A percentile compares a stretch with the other conserved stretches of the same genome.
phyloP scores from a whole-genome alignment of 2,329 filamentous ascomycete species.

The Talaromyces atroroseus region DNA sequence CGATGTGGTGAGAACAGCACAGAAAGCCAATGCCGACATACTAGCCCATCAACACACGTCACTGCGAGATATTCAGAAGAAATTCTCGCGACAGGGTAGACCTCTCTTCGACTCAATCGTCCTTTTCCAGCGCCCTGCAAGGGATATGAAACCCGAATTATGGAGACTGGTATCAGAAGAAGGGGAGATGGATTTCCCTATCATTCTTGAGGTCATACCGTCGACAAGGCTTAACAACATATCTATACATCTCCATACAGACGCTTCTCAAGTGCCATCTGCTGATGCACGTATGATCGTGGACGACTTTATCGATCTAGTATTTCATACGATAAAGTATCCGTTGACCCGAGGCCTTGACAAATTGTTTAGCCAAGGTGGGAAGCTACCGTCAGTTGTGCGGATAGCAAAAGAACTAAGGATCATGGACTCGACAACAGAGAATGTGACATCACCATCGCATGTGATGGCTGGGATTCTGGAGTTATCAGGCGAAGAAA shows the following conservation, averaged over 20 bases:
- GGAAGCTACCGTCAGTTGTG: slow-evolving; percentile 25
- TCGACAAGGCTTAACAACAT: slow-evolving; percentile 49
- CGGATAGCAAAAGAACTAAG: slow-evolving; percentile 11
- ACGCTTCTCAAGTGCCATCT: slow-evolving; percentile 29
- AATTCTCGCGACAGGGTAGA: slow-evolving; percentile 40
- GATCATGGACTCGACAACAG: not conserved
- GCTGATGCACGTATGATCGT: slow-evolving; percentile 22
- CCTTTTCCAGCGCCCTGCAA: slow-evolving; percentile 63
- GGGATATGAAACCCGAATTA: slow-evolving; percentile 41
- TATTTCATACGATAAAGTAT: slow-evolving; percentile 31
- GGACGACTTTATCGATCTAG: slow-evolving; percentile 25
- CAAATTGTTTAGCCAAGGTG: slow-evolving; percentile 13
- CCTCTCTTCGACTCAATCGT: slow-evolving; percentile 75
- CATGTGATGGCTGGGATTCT: not conserved
- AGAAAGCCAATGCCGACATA: slow-evolving; percentile 56
- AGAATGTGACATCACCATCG: not conserved
- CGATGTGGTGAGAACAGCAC: slow-evolving; percentile 56
- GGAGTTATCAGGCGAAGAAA: slow-evolving; percentile 37
- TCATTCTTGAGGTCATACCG: slow-evolving; percentile 71
- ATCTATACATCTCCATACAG: slow-evolving; percentile 58
- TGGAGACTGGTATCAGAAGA: slow-evolving; percentile 49
- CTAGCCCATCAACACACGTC: slow-evolving; percentile 69
- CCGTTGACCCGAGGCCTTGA: slow-evolving; percentile 27
- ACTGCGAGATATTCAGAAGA: slow-evolving; percentile 63
- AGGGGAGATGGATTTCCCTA: slow-evolving; percentile 59